Percentiles rank a stretch among this genome's conserved stretches.
These are phyloP conservation scores for Dicorynia guianensis DNA, from an alignment of 306 rosid species.

Conservation along the genomic window DNA sequence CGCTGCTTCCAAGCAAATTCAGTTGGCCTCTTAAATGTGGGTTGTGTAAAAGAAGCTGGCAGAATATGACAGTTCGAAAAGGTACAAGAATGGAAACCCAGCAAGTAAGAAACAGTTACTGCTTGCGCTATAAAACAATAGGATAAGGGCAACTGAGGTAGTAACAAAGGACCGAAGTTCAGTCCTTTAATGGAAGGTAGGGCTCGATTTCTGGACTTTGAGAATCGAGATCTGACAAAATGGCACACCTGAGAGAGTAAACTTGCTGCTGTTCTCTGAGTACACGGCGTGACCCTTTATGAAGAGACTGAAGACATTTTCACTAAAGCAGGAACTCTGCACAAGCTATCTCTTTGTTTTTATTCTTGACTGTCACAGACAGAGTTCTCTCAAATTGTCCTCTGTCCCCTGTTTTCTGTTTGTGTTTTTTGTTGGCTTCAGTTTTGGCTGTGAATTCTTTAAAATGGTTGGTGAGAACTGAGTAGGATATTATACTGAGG, in stretches of 20 bases:
- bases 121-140: slow-evolving; percentile 13
- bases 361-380: slow-evolving; percentile 15
- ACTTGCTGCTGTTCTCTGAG: background rate
- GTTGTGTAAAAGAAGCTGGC: slow-evolving; percentile 5
- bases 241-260: slow-evolving; percentile 24
- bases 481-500: too few relatives aligned
- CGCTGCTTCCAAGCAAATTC: background rate
- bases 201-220: slow-evolving; percentile 15
- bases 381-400: slow-evolving; percentile 13
- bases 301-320: background rate
- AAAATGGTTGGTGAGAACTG: background rate
- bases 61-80: background rate
- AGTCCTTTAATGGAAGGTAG: background rate
- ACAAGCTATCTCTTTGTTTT: slow-evolving; percentile 2
- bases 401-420: background rate
- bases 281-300: background rate
- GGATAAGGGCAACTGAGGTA: background rate
- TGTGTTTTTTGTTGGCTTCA: background rate
- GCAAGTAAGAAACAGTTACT: slow-evolving; percentile 37
- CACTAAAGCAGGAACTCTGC: slow-evolving; percentile 19
- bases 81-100: slow-evolving; percentile 1
- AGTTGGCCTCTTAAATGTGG: background rate
- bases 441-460: background rate
- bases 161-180: background rate
- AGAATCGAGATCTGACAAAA: slow-evolving; percentile 49